Evolutionary conservation across 129 eudicot species (phyloP).

Genomic region (Rutidosis leptorrhynchoides): DNA sequence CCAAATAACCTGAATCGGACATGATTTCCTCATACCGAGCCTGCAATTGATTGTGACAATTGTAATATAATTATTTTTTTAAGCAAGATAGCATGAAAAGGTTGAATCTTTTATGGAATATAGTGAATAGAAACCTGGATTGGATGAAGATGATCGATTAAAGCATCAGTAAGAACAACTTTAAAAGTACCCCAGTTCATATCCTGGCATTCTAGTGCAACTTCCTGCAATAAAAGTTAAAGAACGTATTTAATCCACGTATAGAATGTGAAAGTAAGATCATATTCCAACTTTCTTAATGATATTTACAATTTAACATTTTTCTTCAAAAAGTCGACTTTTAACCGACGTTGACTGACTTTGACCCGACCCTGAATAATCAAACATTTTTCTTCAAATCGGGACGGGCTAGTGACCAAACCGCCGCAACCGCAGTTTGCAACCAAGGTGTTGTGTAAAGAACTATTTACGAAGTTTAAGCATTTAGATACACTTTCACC

Average conservation of each 20-base stretch:
- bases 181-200: slow-evolving; percentile 96
- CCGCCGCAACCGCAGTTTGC: no score
- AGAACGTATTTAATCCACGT: neutral
- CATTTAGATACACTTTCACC: neutral
- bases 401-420: no score
- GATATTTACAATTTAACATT: no score
- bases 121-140: slow-evolving; percentile 59
- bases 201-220: slow-evolving; percentile 71
- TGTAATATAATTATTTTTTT: no score
- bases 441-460: no score
- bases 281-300: no score
- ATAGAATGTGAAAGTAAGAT: neutral
- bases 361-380: no score
- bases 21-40: slow-evolving; percentile 72
- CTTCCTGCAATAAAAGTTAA: slow-evolving; percentile 50
- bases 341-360: no score
- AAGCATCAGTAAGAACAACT: slow-evolving; percentile 67
- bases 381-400: no score
- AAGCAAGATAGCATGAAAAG: neutral
- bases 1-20: slow-evolving; percentile 64
- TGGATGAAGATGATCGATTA: slow-evolving; percentile 78
- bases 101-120: slow-evolving; percentile 6
- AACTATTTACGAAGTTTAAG: neutral
- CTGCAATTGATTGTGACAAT: slow-evolving; percentile 38
- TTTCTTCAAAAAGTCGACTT: no score